Percentiles rank a stretch among this genome's conserved stretches.
Evolutionary conservation across 2,329 filamentous ascomycete species (phyloP).

Genomic region (Fusarium nelsonii): DNA sequence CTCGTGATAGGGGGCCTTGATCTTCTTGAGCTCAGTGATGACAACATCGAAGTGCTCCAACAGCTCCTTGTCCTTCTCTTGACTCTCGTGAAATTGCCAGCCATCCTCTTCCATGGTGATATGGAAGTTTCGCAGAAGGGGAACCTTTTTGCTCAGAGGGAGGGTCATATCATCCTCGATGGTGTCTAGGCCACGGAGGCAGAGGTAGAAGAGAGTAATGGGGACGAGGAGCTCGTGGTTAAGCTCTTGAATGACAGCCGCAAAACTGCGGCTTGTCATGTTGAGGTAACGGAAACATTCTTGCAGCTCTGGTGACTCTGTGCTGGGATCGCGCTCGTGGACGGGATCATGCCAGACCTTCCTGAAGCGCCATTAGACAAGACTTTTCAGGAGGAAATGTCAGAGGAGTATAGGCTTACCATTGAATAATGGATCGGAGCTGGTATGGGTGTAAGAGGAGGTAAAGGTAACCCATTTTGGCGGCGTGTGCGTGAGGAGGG

Average conservation of each 20-base stretch:
- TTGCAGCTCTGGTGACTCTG: slow-evolving; percentile 79
- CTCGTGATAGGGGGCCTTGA: slow-evolving; percentile 84
- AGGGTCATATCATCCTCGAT: slow-evolving; percentile 99
- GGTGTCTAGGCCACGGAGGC: slow-evolving; percentile 93
- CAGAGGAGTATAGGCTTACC: slow-evolving; percentile 65
- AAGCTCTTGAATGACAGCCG: slow-evolving; percentile 92
- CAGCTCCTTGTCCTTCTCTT: slow-evolving; percentile 94
- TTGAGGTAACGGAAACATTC: slow-evolving; percentile 90
- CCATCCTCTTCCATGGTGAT: slow-evolving; percentile 82
- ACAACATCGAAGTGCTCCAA: slow-evolving; percentile 93
- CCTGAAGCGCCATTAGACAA: slow-evolving; percentile 64
- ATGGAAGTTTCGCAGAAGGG: slow-evolving; percentile 85
- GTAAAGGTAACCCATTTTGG: slow-evolving; percentile 75
- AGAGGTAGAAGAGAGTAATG: slow-evolving; percentile 91
- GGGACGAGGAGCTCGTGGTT: slow-evolving; percentile 94
- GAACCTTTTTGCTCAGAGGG: slow-evolving; percentile 82
- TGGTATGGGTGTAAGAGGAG: slow-evolving; percentile 80
- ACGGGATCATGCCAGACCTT: slow-evolving; percentile 97
- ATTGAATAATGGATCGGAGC: slow-evolving; percentile 88
- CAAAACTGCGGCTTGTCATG: slow-evolving; percentile 91
- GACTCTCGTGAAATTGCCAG: slow-evolving; percentile 89
- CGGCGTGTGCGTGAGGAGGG: slow-evolving; percentile 28
- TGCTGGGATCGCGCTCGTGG: slow-evolving; percentile 81
- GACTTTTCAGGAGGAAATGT: not conserved
- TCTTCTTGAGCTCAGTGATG: slow-evolving; percentile 85